Conservation (phyloP, 176 grass and related monocot genomes). For the Oryza longistaminata region DNA sequence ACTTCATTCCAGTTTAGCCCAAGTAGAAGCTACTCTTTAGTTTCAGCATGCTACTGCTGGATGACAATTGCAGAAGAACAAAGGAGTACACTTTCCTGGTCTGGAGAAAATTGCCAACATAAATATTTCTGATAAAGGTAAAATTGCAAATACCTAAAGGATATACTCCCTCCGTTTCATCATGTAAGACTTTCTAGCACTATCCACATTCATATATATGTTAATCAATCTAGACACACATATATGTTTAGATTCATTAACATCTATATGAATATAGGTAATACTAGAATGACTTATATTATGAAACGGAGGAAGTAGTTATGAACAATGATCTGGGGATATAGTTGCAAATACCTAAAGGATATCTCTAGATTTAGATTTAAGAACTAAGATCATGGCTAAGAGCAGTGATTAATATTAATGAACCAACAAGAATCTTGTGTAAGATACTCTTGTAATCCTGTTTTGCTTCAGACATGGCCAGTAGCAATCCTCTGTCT, state of each 20-base stretch:
- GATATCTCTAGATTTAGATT: background rate
- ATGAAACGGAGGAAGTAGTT: background rate
- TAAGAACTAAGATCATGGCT: background rate
- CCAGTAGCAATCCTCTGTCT: background rate
- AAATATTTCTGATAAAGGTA: background rate
- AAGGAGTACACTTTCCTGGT: background rate
- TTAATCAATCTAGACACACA: too few species aligned
- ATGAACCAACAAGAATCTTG: background rate
- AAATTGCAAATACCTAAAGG: background rate
- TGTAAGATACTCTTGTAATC: background rate
- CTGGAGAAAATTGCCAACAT: background rate
- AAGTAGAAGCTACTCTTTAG: background rate
- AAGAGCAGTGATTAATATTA: background rate
- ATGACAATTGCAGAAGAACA: background rate
- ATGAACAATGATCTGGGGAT: background rate
- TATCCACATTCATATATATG: too few species aligned
- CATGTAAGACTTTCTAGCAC: too few species aligned
- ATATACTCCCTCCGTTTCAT: background rate
- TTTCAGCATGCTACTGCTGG: background rate
- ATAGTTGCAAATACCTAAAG: background rate
- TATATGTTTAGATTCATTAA: too few species aligned
- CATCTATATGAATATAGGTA: too few species aligned
- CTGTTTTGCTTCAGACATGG: constrained; percentile 9
- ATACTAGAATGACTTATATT: too few species aligned
- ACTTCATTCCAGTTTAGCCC: background rate